Percentiles rank a stretch among this genome's conserved stretches.
phyloP scores from a whole-genome alignment of 345 rosid genomes.

The Salix viminalis region DNA sequence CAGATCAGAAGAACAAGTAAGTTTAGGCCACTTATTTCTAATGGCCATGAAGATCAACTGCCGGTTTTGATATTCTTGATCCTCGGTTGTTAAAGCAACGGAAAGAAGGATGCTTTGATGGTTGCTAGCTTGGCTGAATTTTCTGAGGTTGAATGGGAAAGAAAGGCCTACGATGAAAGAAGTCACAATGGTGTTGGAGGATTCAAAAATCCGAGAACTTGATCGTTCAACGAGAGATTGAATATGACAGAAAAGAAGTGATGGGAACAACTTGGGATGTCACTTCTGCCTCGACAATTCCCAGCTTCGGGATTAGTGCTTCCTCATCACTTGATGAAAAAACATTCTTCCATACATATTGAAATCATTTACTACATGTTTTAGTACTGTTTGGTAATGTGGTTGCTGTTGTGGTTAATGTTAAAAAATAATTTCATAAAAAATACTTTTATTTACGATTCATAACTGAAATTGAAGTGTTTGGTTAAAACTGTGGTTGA shows the following conservation, averaged over 20 bases:
- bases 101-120: neutral
- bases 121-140: slow-evolving; percentile 4
- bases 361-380: too few relatives aligned
- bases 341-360: too few relatives aligned
- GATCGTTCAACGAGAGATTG: neutral
- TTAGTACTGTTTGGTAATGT: too few relatives aligned
- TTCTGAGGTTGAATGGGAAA: neutral
- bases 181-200: slow-evolving; percentile 3
- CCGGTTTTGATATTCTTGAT: neutral
- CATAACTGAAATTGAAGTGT: too few relatives aligned
- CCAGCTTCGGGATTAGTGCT: too few relatives aligned
- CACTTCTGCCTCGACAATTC: too few relatives aligned
- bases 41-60: neutral
- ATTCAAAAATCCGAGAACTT: neutral
- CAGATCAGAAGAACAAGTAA: neutral
- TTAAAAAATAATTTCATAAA: too few relatives aligned
- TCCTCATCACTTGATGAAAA: too few relatives aligned
- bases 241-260: neutral
- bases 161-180: slow-evolving; percentile 5
- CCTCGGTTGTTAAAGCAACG: neutral
- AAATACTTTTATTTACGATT: too few relatives aligned
- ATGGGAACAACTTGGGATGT: neutral
- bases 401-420: too few relatives aligned
- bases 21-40: neutral
- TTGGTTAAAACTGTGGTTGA: too few relatives aligned